These are phyloP conservation scores for Aureoboletus auriporus DNA, from an alignment of 768 basidiomycete genomes.

Conservation along the genomic window DNA sequence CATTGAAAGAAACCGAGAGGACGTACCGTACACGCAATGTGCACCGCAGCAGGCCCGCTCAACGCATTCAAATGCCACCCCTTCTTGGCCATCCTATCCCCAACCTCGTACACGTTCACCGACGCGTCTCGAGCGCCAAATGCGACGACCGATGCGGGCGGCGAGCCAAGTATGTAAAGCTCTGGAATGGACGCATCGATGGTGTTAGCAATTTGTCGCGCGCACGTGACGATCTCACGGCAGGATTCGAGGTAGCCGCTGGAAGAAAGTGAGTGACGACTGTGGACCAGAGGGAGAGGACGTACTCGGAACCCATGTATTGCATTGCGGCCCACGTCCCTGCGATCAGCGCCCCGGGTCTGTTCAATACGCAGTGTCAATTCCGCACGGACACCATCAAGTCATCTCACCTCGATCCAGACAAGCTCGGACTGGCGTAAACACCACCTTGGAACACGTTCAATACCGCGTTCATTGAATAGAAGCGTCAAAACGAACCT, in stretches of 20 bases:
- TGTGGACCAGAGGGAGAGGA: conserved; percentile 5
- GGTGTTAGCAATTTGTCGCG: conserved; percentile 63
- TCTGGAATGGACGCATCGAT: conserved; percentile 73
- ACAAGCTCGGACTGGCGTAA: conserved; percentile 85
- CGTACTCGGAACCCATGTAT: conserved; percentile 82
- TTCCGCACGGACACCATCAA: not conserved
- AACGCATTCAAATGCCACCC: conserved; percentile 95
- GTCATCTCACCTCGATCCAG: conserved; percentile 74
- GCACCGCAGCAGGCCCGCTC: conserved; percentile 73
- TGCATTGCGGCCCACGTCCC: conserved; percentile 98
- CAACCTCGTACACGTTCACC: conserved; percentile 77
- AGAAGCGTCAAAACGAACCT: conserved; percentile 37
- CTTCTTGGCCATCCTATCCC: conserved; percentile 77
- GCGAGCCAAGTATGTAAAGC: conserved; percentile 85
- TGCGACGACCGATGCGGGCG: conserved; percentile 86
- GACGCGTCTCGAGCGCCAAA: conserved; percentile 62
- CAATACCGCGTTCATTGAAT: not conserved
- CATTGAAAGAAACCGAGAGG: not conserved
- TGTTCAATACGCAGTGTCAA: conserved; percentile 21
- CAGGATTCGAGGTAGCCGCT: conserved; percentile 91
- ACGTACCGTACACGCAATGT: conserved; percentile 91
- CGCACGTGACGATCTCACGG: conserved; percentile 69
- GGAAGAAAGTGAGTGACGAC: not conserved
- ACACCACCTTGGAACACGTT: conserved; percentile 57
- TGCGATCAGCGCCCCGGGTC: conserved; percentile 89